These are phyloP conservation scores for Monosporascus sp. DNA, from an alignment of 2,329 filamentous ascomycete species.

Conservation along the genomic window DNA sequence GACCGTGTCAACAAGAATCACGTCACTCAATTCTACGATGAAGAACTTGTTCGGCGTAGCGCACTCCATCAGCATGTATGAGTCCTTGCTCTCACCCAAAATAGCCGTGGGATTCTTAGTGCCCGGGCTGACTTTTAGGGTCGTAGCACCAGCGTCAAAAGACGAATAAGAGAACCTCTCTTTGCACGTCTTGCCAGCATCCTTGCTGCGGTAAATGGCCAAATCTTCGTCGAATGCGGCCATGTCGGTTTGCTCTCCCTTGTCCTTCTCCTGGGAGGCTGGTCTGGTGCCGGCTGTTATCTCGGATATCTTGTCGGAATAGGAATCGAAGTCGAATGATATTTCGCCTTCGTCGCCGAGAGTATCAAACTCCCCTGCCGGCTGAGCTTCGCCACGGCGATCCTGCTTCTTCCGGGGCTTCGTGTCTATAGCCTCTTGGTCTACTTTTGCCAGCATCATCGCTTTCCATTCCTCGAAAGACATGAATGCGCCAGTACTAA, in stretches of 20 bases:
- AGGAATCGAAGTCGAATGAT: constrained; percentile 47
- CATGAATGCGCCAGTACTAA: constrained; percentile 64
- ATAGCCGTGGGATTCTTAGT: constrained; percentile 86
- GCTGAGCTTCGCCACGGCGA: constrained; percentile 42
- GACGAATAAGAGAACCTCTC: constrained; percentile 97
- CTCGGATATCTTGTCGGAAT: constrained; percentile 41
- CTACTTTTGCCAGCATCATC: constrained; percentile 79
- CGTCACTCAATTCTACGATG: constrained; percentile 88
- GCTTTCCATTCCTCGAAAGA: constrained; percentile 99
- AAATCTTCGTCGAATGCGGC: constrained; percentile 43
- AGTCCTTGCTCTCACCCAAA: constrained; percentile 94
- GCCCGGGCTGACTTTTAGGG: constrained; percentile 82
- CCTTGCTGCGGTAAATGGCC: constrained; percentile 69
- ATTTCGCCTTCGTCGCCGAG: constrained; percentile 89
- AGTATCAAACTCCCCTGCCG: constrained; percentile 64
- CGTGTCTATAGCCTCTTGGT: constrained; percentile 66
- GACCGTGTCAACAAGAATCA: constrained; percentile 82
- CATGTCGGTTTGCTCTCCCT: constrained; percentile 34
- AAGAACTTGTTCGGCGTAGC: constrained; percentile 83
- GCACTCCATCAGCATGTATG: constrained; percentile 95
- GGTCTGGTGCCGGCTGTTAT: constrained; percentile 28
- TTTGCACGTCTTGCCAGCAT: constrained; percentile 95
- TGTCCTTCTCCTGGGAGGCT: constrained; percentile 19
- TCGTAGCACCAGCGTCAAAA: constrained; percentile 91
- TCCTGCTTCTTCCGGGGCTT: constrained; percentile 55